phyloP scores from a whole-genome alignment of 768 basidiomycete genomes.

The Mycena galericulata region DNA sequence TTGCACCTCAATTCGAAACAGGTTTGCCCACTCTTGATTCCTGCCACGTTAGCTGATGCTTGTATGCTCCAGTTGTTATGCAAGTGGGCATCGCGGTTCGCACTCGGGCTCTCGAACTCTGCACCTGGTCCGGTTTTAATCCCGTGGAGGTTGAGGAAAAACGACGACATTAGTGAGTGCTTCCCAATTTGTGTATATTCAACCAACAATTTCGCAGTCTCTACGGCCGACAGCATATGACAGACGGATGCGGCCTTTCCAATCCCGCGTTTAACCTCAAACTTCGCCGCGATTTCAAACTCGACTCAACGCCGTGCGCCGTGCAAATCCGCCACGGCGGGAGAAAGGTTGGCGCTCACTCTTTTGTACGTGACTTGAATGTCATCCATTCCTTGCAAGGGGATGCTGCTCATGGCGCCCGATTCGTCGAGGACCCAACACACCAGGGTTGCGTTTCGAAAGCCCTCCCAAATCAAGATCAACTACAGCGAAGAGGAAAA shows the following conservation, averaged over 20 bases:
- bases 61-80: constrained; percentile 66
- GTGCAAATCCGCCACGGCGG: constrained; percentile 64
- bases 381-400: constrained; percentile 17
- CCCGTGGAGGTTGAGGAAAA: constrained; percentile 49
- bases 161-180: constrained; percentile 63
- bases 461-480: constrained; percentile 49
- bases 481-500: constrained; percentile 37
- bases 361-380: no score
- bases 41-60: neutral
- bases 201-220: constrained; percentile 39
- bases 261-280: constrained; percentile 52
- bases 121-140: constrained; percentile 63
- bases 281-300: constrained; percentile 48
- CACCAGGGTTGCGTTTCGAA: constrained; percentile 31
- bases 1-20: constrained; percentile 60
- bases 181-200: neutral
- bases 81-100: constrained; percentile 75
- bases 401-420: constrained; percentile 31
- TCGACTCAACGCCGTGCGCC: constrained; percentile 57
- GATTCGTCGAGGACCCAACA: neutral
- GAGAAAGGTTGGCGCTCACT: constrained; percentile 61
- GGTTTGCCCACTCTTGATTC: constrained; percentile 48
- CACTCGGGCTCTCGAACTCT: constrained; percentile 73
- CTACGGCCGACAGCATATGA: constrained; percentile 56
- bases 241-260: constrained; percentile 65